phyloP scores from a whole-genome alignment of 78 protist species.

The Chrysochromulina tobinii region DNA sequence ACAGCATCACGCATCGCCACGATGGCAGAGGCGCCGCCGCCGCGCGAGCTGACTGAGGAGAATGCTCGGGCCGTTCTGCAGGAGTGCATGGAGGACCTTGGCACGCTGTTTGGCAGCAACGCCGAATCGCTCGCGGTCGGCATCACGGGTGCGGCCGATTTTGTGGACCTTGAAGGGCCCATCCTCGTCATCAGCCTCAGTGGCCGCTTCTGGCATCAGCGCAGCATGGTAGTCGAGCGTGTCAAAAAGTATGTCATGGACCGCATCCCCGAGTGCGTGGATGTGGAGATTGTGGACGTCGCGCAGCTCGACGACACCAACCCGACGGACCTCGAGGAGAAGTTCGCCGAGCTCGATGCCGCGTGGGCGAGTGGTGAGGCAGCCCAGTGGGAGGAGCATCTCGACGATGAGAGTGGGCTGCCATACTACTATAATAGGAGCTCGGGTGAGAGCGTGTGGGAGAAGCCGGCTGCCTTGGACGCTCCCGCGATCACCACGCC shows the following conservation, averaged over 20 bases:
- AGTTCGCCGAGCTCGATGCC: no score
- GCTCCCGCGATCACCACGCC: no score
- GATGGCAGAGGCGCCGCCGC: no score
- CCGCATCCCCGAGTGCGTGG: not conserved
- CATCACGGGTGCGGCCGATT: not conserved
- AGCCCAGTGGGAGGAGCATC: no score
- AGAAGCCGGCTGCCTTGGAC: no score
- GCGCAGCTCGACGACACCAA: not conserved
- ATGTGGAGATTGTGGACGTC: not conserved
- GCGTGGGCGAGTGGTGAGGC: no score
- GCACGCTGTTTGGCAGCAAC: not conserved
- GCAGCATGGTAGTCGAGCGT: not conserved
- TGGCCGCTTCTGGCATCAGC: slow-evolving; percentile 11
- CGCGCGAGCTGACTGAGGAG: not conserved
- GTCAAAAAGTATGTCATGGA: not conserved
- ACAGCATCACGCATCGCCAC: no score
- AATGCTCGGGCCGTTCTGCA: not conserved
- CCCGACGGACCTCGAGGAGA: no score
- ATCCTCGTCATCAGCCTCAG: not conserved
- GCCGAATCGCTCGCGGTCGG: not conserved
- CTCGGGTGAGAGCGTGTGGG: no score
- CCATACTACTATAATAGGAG: no score
- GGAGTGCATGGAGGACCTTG: not conserved
- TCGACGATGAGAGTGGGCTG: no score
- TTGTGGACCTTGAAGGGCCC: slow-evolving; percentile 2